Conservation (phyloP, 495 filamentous ascomycete species). For the Usnea hakonensis region DNA sequence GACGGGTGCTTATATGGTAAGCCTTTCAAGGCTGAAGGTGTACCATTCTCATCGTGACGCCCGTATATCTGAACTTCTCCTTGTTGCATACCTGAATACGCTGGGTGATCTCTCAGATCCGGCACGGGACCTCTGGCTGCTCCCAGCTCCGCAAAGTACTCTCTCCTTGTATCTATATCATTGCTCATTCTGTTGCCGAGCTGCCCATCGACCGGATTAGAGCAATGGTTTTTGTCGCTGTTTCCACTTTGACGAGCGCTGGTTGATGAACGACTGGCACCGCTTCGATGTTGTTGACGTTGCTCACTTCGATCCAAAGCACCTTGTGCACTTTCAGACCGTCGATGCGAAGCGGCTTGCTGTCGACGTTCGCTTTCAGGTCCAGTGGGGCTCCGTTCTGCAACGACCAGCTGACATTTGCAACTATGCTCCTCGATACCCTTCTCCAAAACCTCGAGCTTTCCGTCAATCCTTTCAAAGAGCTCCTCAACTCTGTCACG, state of each 20-base stretch:
- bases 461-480: slow-evolving; percentile 10
- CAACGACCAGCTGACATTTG: neutral
- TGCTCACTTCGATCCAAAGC: slow-evolving; percentile 9
- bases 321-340: slow-evolving; percentile 12
- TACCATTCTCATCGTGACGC: slow-evolving; percentile 11
- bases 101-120: slow-evolving; percentile 24
- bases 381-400: slow-evolving; percentile 6
- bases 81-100: slow-evolving; percentile 16
- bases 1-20: slow-evolving; percentile 7
- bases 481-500: slow-evolving; percentile 8
- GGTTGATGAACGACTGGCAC: slow-evolving; percentile 10
- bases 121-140: slow-evolving; percentile 16
- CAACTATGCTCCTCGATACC: slow-evolving; percentile 11
- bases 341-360: slow-evolving; percentile 10
- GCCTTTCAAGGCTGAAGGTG: neutral
- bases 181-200: slow-evolving; percentile 5
- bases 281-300: slow-evolving; percentile 13
- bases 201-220: slow-evolving; percentile 14
- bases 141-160: slow-evolving; percentile 14
- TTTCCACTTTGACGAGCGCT: slow-evolving; percentile 8
- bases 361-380: slow-evolving; percentile 1
- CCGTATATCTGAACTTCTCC: slow-evolving; percentile 3
- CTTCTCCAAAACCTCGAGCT: slow-evolving; percentile 16
- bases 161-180: slow-evolving; percentile 8
- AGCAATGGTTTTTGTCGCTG: slow-evolving; percentile 15